phyloP scores from a whole-genome alignment of 441 rosid genomes.

The Jatropha podagrica region DNA sequence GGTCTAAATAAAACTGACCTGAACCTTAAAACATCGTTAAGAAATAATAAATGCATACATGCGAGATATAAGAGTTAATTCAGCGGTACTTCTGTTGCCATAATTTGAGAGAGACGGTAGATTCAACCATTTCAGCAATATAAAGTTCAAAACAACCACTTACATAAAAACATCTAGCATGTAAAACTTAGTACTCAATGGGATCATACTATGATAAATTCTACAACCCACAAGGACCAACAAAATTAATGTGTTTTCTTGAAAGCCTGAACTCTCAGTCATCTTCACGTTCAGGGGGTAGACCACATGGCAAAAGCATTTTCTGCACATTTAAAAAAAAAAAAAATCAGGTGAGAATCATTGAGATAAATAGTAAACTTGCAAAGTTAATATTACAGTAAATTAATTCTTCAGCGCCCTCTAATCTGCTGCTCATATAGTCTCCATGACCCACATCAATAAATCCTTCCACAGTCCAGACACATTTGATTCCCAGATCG shows the following conservation, averaged over 20 bases:
- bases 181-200: background rate
- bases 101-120: background rate
- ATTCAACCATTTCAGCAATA: background rate
- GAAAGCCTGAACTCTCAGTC: constrained; percentile 38
- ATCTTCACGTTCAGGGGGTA: constrained; percentile 94
- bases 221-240: background rate
- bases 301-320: constrained; percentile 96
- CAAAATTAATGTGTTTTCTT: too few relatives aligned
- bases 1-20: background rate
- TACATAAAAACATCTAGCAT: background rate
- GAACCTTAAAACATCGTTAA: background rate
- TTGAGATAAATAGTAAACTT: background rate
- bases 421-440: background rate
- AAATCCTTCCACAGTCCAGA: background rate
- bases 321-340: constrained; percentile 48
- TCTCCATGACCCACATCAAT: background rate
- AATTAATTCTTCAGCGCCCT: background rate
- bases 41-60: background rate
- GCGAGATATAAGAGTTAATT: background rate
- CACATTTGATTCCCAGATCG: background rate
- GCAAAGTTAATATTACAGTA: background rate
- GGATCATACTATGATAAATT: background rate
- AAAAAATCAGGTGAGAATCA: background rate
- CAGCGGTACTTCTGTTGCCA: background rate
- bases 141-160: background rate